Conservation (phyloP, 2,329 filamentous ascomycete genomes). For the Cadophora luteo-olivacea region DNA sequence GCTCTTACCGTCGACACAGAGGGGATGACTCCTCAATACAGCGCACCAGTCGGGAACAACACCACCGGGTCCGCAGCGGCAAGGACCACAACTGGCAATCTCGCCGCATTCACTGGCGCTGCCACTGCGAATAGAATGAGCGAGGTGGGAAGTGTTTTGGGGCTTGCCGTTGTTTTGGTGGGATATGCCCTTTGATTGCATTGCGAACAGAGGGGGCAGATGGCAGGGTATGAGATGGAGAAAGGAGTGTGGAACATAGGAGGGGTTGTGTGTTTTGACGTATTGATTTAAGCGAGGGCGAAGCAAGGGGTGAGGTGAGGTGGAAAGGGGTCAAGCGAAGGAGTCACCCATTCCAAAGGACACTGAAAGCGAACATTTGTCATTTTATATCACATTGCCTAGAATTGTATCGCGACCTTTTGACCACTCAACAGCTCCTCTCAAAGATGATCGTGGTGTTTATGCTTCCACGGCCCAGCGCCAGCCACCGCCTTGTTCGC, state of each 20-base stretch:
- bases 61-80: background rate
- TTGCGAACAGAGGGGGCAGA: background rate
- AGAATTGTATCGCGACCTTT: background rate
- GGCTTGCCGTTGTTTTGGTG: constrained; percentile 1
- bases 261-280: background rate
- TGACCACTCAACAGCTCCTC: too few relatives aligned
- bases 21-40: constrained; percentile 9
- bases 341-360: background rate
- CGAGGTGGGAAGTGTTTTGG: background rate
- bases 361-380: background rate
- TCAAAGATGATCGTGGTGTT: too few relatives aligned
- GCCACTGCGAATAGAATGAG: background rate
- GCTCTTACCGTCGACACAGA: constrained; percentile 2
- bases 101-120: constrained; percentile 4
- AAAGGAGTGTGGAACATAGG: background rate
- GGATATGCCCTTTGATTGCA: background rate
- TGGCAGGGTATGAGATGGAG: background rate
- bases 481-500: too few relatives aligned
- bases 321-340: background rate
- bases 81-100: background rate
- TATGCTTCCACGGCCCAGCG: too few relatives aligned
- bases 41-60: constrained; percentile 3
- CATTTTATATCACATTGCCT: too few relatives aligned
- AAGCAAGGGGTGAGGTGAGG: background rate
- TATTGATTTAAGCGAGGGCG: constrained; percentile 4